A percentile compares a stretch with the other conserved stretches of the same genome.
Evolutionary conservation across 2,329 filamentous ascomycete species (phyloP).

Genomic region (Fulvia fulva): DNA sequence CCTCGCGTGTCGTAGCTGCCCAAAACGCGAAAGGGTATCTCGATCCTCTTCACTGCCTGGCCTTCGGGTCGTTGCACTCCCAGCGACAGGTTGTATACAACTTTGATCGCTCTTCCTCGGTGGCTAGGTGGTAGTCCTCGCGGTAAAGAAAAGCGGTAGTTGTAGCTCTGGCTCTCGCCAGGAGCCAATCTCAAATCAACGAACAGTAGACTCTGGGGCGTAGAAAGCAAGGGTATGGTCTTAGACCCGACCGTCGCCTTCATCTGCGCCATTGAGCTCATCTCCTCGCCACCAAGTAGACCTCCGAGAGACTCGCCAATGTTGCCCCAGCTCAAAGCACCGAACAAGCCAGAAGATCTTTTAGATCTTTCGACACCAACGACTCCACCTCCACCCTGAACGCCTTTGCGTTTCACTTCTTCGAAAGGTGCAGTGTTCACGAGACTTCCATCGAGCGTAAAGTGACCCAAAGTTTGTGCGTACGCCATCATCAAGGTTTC

Average conservation of each 20-base stretch:
- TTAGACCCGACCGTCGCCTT: constrained; percentile 79
- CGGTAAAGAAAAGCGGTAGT: constrained; percentile 81
- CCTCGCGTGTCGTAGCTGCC: constrained; percentile 88
- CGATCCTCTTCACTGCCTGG: constrained; percentile 79
- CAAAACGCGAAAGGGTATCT: constrained; percentile 86
- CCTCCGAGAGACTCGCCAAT: constrained; percentile 86
- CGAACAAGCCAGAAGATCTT: constrained; percentile 73
- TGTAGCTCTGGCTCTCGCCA: constrained; percentile 82
- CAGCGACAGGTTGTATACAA: constrained; percentile 84
- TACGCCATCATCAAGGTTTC: constrained; percentile 98
- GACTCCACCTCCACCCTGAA: constrained; percentile 78
- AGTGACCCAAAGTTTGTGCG: constrained; percentile 87
- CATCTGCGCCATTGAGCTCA: constrained; percentile 95
- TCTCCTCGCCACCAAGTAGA: constrained; percentile 76
- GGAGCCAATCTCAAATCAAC: constrained; percentile 84
- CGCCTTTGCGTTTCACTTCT: constrained; percentile 90
- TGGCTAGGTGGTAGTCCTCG: constrained; percentile 87
- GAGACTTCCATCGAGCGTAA: constrained; percentile 84
- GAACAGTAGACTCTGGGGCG: constrained; percentile 91
- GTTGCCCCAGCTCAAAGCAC: constrained; percentile 80
- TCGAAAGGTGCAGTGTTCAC: constrained; percentile 89
- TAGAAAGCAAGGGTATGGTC: constrained; percentile 85
- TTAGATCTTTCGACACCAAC: constrained; percentile 74
- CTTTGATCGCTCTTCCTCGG: constrained; percentile 89
- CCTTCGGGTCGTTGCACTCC: constrained; percentile 85